Evolutionary conservation across 306 rosid genomes (phyloP).

Genomic region (Cicer yamashitae): DNA sequence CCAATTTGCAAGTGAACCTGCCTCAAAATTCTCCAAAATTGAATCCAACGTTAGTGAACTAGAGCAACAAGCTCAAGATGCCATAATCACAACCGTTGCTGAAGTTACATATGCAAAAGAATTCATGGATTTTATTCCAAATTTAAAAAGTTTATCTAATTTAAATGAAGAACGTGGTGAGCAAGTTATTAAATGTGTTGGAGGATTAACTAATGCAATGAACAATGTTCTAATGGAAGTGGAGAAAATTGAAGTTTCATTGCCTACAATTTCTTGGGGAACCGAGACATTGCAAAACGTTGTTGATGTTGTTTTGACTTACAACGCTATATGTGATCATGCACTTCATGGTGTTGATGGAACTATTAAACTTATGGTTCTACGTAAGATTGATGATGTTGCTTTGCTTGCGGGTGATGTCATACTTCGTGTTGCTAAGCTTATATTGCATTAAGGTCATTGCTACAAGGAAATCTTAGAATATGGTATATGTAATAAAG

Average conservation of each 20-base stretch:
- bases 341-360: conserved; percentile 40
- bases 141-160: conserved; percentile 5
- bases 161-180: not conserved
- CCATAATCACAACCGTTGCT: conserved; percentile 21
- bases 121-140: conserved; percentile 16
- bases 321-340: not conserved
- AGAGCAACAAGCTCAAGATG: conserved; percentile 32
- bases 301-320: conserved; percentile 27
- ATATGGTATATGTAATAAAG: too few relatives aligned
- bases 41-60: not conserved
- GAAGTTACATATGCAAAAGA: conserved; percentile 19
- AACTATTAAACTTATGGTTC: conserved; percentile 37
- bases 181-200: conserved; percentile 31
- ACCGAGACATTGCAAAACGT: not conserved
- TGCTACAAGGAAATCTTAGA: conserved; percentile 10
- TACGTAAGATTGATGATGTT: conserved; percentile 41
- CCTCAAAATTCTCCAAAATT: not conserved
- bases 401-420: conserved; percentile 38
- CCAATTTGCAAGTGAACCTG: not conserved
- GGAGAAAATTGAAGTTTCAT: not conserved
- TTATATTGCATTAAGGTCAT: not conserved
- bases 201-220: conserved; percentile 30
- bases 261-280: not conserved
- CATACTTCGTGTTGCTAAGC: conserved; percentile 11
- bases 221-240: not conserved